These are phyloP conservation scores for Linnemannia elongata DNA, from an alignment of 192 early-diverging fungal genomes.

Conservation along the genomic window DNA sequence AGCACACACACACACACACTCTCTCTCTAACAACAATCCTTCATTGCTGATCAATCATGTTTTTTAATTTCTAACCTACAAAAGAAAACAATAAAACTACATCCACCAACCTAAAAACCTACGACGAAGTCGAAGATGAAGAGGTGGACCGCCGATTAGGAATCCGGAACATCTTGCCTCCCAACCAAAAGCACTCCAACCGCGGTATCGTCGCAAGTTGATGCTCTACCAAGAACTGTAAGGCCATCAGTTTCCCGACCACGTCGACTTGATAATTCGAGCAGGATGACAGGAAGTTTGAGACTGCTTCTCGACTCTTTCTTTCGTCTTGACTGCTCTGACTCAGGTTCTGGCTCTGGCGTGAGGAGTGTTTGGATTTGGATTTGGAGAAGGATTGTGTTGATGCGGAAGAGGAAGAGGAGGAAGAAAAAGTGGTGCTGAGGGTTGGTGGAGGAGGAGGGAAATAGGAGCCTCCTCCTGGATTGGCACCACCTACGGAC, in stretches of 20 bases:
- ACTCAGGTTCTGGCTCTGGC: background rate
- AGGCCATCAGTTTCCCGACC: conserved; percentile 8
- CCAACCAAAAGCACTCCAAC: conserved; percentile 12
- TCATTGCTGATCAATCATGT: no score
- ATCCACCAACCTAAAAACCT: no score
- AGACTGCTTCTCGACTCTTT: background rate
- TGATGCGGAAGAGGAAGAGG: background rate
- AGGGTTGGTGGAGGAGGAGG: background rate
- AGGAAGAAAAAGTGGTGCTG: no score
- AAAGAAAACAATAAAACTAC: no score
- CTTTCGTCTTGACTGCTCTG: background rate
- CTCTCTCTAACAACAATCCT: no score
- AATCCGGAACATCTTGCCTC: background rate
- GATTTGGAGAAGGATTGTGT: background rate
- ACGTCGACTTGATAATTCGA: conserved; percentile 8
- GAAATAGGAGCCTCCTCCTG: background rate
- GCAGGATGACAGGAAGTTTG: background rate
- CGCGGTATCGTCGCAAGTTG: conserved; percentile 12
- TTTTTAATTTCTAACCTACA: no score
- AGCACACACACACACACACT: no score
- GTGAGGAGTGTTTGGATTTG: background rate
- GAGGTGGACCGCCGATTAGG: background rate
- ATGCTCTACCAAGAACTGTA: conserved; percentile 26
- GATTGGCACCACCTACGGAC: background rate
- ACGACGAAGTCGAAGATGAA: no score